These are phyloP conservation scores for Fragaria vesca DNA, from an alignment of 306 rosid species.

Conservation along the genomic window DNA sequence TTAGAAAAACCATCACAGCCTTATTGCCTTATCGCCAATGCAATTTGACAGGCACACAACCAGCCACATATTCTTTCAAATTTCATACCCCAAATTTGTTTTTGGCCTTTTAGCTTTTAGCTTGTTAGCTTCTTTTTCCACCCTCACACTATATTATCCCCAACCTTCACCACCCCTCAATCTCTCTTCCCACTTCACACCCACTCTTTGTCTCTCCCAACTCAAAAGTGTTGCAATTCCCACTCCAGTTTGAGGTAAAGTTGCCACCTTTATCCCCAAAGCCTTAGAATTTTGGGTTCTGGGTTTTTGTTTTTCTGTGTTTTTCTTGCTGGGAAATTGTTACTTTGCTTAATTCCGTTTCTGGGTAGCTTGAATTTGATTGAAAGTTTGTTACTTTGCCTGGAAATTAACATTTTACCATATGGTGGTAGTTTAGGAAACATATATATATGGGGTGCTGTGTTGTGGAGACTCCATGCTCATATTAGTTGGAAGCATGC, in stretches of 20 bases:
- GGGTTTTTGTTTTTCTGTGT: slow-evolving; percentile 31
- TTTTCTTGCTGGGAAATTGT: slow-evolving; percentile 16
- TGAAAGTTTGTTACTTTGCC: not conserved
- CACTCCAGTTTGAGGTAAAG: slow-evolving; percentile 17
- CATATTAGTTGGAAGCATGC: slow-evolving; percentile 61
- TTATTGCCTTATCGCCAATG: slow-evolving; percentile 33
- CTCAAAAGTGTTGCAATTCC: slow-evolving; percentile 7
- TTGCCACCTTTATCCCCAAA: not conserved
- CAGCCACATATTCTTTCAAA: slow-evolving; percentile 54
- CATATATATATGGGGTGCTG: slow-evolving; percentile 20
- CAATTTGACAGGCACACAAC: slow-evolving; percentile 54
- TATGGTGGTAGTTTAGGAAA: slow-evolving; percentile 24
- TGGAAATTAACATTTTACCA: not conserved
- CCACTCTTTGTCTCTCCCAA: slow-evolving; percentile 17
- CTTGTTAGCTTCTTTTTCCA: slow-evolving; percentile 17
- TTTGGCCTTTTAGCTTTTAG: slow-evolving; percentile 6
- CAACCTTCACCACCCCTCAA: slow-evolving; percentile 43
- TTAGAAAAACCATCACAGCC: not conserved
- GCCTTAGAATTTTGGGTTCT: slow-evolving; percentile 18
- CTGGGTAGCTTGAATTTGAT: slow-evolving; percentile 40
- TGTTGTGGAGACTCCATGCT: slow-evolving; percentile 39
- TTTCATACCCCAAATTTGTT: slow-evolving; percentile 11
- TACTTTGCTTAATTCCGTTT: slow-evolving; percentile 19
- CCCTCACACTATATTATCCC: slow-evolving; percentile 43
- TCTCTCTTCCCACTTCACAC: slow-evolving; percentile 11